Evolutionary conservation across 208 protist genomes (phyloP).

Genomic region (Leishmania braziliensis): DNA sequence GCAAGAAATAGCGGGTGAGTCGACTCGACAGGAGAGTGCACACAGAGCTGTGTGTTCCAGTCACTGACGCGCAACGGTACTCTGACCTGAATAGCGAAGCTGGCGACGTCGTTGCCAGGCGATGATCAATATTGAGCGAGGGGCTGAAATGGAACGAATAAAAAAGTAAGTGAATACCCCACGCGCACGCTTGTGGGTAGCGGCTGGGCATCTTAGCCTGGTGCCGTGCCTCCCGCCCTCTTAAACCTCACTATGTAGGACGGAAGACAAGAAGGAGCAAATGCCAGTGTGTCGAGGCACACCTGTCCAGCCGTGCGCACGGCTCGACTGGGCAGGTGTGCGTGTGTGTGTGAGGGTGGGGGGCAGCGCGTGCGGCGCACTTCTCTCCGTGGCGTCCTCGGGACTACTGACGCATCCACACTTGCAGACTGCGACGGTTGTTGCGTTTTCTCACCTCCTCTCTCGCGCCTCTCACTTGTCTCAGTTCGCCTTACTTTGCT

Average conservation of each 20-base stretch:
- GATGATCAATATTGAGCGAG: background rate
- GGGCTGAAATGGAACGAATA: background rate
- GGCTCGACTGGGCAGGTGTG: background rate
- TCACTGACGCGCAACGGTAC: background rate
- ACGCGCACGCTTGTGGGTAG: background rate
- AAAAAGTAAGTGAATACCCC: no score
- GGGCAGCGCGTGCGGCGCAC: background rate
- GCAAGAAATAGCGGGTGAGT: conserved; percentile 18
- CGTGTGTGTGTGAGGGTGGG: no score
- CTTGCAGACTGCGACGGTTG: background rate
- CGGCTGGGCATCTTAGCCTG: background rate
- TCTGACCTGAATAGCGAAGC: background rate
- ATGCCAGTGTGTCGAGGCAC: background rate
- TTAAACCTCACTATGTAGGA: background rate
- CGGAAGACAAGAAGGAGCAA: no score
- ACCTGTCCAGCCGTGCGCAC: background rate
- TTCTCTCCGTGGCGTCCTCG: background rate
- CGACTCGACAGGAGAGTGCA: background rate
- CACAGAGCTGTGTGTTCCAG: background rate
- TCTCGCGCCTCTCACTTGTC: background rate
- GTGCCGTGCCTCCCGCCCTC: background rate
- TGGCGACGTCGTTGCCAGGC: background rate
- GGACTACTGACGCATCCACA: background rate
- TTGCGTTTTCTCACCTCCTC: background rate
- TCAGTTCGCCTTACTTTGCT: background rate